A percentile compares a stretch with the other conserved stretches of the same genome.
Conservation (phyloP, 495 filamentous ascomycete species). For the Haplographium delicatum region DNA sequence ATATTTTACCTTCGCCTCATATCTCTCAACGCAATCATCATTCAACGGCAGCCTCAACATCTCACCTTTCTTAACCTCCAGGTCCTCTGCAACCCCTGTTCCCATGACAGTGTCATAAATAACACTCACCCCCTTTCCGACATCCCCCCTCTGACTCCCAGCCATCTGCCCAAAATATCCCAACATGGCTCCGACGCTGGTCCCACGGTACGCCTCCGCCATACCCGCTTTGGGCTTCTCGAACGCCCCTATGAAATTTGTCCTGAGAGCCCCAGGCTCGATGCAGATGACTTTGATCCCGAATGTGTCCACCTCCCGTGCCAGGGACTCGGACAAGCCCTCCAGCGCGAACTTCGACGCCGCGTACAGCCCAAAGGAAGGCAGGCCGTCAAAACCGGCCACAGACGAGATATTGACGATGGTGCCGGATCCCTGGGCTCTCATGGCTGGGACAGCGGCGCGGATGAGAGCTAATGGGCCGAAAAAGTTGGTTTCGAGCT, state of each 20-base stretch:
- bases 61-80: conserved; percentile 25
- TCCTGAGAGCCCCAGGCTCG: conserved; percentile 43
- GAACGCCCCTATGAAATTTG: conserved; percentile 37
- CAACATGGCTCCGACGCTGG: not conserved
- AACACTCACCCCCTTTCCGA: conserved; percentile 37
- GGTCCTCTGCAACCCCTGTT: not conserved
- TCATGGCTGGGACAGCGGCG: conserved; percentile 41
- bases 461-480: conserved; percentile 43
- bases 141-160: conserved; percentile 39
- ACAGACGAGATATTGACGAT: conserved; percentile 44
- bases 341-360: conserved; percentile 43
- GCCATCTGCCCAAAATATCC: conserved; percentile 23
- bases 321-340: conserved; percentile 40
- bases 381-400: conserved; percentile 35
- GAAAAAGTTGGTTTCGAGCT: conserved; percentile 48
- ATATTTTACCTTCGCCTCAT: conserved; percentile 27
- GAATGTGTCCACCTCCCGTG: conserved; percentile 43
- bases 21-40: conserved; percentile 34
- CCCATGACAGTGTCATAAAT: conserved; percentile 40
- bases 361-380: conserved; percentile 39
- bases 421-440: conserved; percentile 35
- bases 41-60: conserved; percentile 39
- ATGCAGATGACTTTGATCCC: conserved; percentile 42
- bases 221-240: too few species aligned
- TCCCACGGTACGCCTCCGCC: conserved; percentile 20